A percentile compares a stretch with the other conserved stretches of the same genome.
Evolutionary conservation across 1,139 yeast species (phyloP).

Genomic region (Magnusiomyces starmeri): DNA sequence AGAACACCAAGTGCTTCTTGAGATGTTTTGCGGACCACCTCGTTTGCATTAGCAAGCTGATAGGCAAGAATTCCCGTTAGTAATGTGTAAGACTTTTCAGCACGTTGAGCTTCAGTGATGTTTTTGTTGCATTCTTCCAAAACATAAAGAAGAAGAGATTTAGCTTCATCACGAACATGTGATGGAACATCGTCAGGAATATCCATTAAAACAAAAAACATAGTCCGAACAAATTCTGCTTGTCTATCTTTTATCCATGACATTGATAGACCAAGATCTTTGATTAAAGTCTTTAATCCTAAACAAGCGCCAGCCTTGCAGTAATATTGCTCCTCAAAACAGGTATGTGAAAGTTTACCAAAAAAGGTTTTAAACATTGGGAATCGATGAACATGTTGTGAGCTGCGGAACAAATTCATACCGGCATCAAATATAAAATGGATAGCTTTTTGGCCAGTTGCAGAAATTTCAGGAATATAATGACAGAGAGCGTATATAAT

Average conservation of each 20-base stretch:
- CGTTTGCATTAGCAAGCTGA: conserved; percentile 84
- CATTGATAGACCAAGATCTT: conserved; percentile 59
- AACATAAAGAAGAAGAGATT: conserved; percentile 54
- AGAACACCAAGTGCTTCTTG: conserved; percentile 62
- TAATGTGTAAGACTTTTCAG: conserved; percentile 67
- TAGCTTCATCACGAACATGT: conserved; percentile 66
- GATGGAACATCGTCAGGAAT: conserved; percentile 85
- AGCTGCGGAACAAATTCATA: conserved; percentile 56
- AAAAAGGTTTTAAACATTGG: conserved; percentile 73
- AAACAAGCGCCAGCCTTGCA: conserved; percentile 83
- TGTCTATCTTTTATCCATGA: conserved; percentile 72
- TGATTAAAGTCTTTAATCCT: conserved; percentile 69
- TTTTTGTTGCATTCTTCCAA: conserved; percentile 58
- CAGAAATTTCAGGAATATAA: conserved; percentile 61
- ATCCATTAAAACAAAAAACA: conserved; percentile 85
- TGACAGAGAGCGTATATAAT: conserved; percentile 75
- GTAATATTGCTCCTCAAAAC: conserved; percentile 83
- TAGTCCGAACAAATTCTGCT: conserved; percentile 68
- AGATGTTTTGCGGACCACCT: conserved; percentile 74
- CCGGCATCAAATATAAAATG: conserved; percentile 58
- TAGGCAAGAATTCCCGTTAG: conserved; percentile 82
- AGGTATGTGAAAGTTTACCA: conserved; percentile 78
- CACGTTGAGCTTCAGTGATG: conserved; percentile 50
- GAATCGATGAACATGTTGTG: conserved; percentile 58
- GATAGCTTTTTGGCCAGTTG: conserved; percentile 62